Conservation (phyloP, 106 monocot species). For the Cymbidium sinense region DNA sequence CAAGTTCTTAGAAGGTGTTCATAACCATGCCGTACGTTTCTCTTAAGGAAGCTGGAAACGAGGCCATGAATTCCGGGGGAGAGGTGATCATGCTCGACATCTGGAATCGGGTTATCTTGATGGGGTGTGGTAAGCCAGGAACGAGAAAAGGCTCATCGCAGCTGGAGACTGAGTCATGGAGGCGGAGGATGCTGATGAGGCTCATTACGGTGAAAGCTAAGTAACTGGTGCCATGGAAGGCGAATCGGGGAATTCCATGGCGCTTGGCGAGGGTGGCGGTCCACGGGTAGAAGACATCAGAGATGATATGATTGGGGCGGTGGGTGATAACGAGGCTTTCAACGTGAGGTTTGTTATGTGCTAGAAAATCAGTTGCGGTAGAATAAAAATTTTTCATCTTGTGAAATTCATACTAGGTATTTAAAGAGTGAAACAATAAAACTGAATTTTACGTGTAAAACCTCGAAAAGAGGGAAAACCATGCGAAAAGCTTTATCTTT, state of each 20-base stretch:
- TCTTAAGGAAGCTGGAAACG: neutral
- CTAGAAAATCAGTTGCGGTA: too few species aligned
- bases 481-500: too few species aligned
- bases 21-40: conserved; percentile 21
- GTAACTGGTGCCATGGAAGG: conserved; percentile 18
- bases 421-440: too few species aligned
- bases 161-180: neutral
- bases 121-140: conserved; percentile 12
- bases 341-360: too few species aligned
- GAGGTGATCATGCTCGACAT: neutral
- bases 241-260: conserved; percentile 19
- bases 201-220: neutral
- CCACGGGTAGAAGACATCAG: conserved; percentile 32
- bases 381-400: too few species aligned
- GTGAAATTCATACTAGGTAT: too few species aligned
- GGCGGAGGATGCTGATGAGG: neutral
- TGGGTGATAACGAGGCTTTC: neutral
- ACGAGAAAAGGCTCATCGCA: conserved; percentile 16
- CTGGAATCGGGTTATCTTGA: conserved; percentile 16
- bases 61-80: neutral
- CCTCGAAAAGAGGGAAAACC: too few species aligned
- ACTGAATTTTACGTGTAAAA: too few species aligned
- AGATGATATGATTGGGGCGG: conserved; percentile 22
- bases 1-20: conserved; percentile 27
- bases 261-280: conserved; percentile 1